These are phyloP conservation scores for Cercospora janseana DNA, from an alignment of 2,329 filamentous ascomycete genomes.

Conservation along the genomic window DNA sequence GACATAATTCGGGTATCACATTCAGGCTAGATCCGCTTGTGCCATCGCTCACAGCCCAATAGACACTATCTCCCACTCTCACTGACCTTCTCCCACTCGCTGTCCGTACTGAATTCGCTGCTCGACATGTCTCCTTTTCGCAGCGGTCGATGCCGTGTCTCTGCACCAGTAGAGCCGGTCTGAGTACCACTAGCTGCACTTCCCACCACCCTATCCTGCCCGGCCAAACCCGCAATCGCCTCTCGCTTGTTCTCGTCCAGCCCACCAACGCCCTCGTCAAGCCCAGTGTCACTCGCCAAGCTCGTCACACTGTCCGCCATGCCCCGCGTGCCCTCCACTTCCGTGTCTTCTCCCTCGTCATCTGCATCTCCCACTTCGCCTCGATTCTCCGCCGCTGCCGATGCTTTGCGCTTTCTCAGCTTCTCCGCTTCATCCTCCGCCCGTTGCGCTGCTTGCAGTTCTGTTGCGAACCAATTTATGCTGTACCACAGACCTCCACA, in stretches of 20 bases:
- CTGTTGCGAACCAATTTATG: slow-evolving; percentile 94
- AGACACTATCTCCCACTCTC: slow-evolving; percentile 57
- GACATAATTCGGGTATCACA: slow-evolving; percentile 8
- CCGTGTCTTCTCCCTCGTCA: slow-evolving; percentile 36
- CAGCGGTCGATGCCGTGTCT: slow-evolving; percentile 21
- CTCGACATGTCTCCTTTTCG: slow-evolving; percentile 31
- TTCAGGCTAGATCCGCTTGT: background rate
- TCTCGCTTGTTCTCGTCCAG: slow-evolving; percentile 19
- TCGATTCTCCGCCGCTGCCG: slow-evolving; percentile 25
- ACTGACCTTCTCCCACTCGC: slow-evolving; percentile 96
- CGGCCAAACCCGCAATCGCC: slow-evolving; percentile 21
- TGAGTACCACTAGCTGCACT: slow-evolving; percentile 19
- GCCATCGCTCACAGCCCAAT: too few relatives aligned
- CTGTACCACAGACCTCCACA: slow-evolving; percentile 83
- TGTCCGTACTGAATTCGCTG: slow-evolving; percentile 66
- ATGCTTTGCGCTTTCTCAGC: slow-evolving; percentile 41
- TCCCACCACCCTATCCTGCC: slow-evolving; percentile 9
- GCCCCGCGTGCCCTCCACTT: slow-evolving; percentile 20
- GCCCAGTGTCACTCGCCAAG: slow-evolving; percentile 14
- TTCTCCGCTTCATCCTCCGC: slow-evolving; percentile 52
- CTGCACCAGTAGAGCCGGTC: slow-evolving; percentile 6
- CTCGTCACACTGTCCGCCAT: slow-evolving; percentile 15
- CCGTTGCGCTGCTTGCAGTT: slow-evolving; percentile 51
- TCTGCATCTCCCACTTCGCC: slow-evolving; percentile 43
- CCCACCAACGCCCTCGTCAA: slow-evolving; percentile 8